A percentile compares a stretch with the other conserved stretches of the same genome.
phyloP scores from a whole-genome alignment of 495 filamentous ascomycete species.

The Hypoxylon lienhwacheense region DNA sequence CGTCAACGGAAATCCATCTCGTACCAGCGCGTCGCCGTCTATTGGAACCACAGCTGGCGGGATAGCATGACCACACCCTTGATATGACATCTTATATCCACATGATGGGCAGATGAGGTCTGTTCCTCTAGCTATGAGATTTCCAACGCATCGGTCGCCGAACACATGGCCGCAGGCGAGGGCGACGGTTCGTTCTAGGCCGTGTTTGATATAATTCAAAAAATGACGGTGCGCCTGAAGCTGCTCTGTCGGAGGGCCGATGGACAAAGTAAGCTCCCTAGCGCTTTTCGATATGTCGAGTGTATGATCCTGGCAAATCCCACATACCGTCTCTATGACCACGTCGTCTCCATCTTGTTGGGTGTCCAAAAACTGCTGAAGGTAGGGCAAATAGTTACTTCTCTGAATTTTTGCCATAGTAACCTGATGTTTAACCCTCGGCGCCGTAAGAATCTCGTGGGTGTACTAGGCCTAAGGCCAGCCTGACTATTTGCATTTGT shows the following conservation, averaged over 20 bases:
- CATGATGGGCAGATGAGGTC: conserved; percentile 32
- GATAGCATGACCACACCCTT: conserved; percentile 28
- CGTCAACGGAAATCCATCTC: conserved; percentile 35
- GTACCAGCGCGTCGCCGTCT: conserved; percentile 15
- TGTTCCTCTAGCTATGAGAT: background rate
- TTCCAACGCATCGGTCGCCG: conserved; percentile 33
- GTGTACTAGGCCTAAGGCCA: background rate
- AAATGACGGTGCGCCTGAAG: conserved; percentile 7
- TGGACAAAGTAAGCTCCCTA: conserved; percentile 4
- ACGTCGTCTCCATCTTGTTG: conserved; percentile 15
- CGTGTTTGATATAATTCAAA: conserved; percentile 14
- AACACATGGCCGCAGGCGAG: conserved; percentile 37
- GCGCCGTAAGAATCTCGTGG: no score
- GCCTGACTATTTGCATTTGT: conserved; percentile 23
- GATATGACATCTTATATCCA: conserved; percentile 30
- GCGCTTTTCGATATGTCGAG: conserved; percentile 28
- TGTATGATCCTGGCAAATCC: conserved; percentile 23
- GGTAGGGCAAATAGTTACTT: conserved; percentile 34
- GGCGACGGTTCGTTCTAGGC: conserved; percentile 27
- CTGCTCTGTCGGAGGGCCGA: background rate
- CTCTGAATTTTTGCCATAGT: conserved; percentile 19
- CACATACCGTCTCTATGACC: conserved; percentile 20
- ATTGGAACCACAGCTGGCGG: conserved; percentile 24
- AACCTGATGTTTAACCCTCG: conserved; percentile 6
- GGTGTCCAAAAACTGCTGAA: conserved; percentile 29